Percentiles rank a stretch among this genome's conserved stretches.
Evolutionary conservation across 768 basidiomycete species (phyloP).

Genomic region (Hericium erinaceus): DNA sequence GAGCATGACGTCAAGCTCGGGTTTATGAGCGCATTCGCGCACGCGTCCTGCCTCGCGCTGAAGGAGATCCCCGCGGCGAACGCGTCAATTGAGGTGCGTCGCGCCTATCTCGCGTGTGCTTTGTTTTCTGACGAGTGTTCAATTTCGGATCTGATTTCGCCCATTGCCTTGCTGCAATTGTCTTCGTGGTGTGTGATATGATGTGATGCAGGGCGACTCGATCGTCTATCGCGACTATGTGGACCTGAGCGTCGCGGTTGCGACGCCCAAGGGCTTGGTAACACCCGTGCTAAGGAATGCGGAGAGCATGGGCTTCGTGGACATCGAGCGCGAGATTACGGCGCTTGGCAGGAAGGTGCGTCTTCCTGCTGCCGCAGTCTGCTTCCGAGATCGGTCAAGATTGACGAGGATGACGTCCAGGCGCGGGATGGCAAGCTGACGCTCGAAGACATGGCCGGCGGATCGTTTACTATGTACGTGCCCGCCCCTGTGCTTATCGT

Average conservation of each 20-base stretch:
- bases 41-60: slow-evolving; percentile 74
- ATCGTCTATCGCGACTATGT: slow-evolving; percentile 91
- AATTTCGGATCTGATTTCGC: no score
- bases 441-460: slow-evolving; percentile 98
- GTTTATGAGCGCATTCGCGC: slow-evolving; percentile 96
- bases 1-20: slow-evolving; percentile 93
- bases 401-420: slow-evolving; percentile 22
- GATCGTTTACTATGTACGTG: slow-evolving; percentile 94
- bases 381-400: slow-evolving; percentile 5
- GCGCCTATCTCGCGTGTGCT: slow-evolving; percentile 22
- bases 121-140: neutral
- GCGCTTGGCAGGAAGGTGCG: slow-evolving; percentile 79
- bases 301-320: slow-evolving; percentile 77
- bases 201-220: slow-evolving; percentile 48
- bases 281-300: slow-evolving; percentile 92
- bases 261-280: slow-evolving; percentile 94
- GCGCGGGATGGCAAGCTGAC: slow-evolving; percentile 88
- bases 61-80: slow-evolving; percentile 92
- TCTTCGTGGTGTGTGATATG: neutral
- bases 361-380: slow-evolving; percentile 1
- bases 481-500: neutral
- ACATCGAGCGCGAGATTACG: slow-evolving; percentile 91
- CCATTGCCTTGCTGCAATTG: neutral
- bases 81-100: slow-evolving; percentile 67
- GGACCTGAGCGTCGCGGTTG: slow-evolving; percentile 92